Base-by-base conservation (phyloP, 2,329 filamentous ascomycete genomes). In the Byssothecium circinans region DNA sequence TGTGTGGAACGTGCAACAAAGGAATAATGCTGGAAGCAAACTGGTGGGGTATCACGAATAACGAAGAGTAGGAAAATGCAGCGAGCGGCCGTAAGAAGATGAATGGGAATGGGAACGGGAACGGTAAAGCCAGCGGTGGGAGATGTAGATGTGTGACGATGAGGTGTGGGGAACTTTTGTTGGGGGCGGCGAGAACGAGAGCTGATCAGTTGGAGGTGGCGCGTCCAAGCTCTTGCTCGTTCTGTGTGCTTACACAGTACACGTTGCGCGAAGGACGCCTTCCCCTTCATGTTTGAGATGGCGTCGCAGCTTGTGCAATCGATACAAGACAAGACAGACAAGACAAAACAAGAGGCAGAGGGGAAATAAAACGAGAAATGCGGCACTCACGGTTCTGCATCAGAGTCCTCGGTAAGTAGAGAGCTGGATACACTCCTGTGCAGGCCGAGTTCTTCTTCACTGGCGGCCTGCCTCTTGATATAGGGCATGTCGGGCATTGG, bases 331-430 rank as follows among this genome's bases (percentile, higher is more conserved):
- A 19, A 42, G 20, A 41, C 43, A 25, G 53, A 19, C 39, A 44
- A 45, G 38, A 39, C 11, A 43, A 55, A 41, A 46, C 45, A 49
- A 25, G 25, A 14, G 19, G 15, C 19, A 7, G 34, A 25, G 10
- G 23, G 23, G 23, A 10, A 25, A 25, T 33, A 43, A 48, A 53
- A 52, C 33, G 44, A 54, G 36, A 43, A 49, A 39, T 47, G 53
- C 23, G 50, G 52, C 45, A 77, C 77, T 77, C 70, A 80, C 77
- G 64, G 50, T 53, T 77, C 76, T 45, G 59, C 55, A 37, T 82
- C 80, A 25, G 75, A 77, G 53, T 80, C 77, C 50, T 79, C 75
- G 14, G 76, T 78, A 45, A 76, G 60, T 39, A 79, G 71, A 59
- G 75, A 78, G 70, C 75, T 78, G 34, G 72, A 60, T 19, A 74